These are phyloP conservation scores for Coemansia sp. DNA, from an alignment of 192 early-diverging fungal genomes.

Conservation along the genomic window DNA sequence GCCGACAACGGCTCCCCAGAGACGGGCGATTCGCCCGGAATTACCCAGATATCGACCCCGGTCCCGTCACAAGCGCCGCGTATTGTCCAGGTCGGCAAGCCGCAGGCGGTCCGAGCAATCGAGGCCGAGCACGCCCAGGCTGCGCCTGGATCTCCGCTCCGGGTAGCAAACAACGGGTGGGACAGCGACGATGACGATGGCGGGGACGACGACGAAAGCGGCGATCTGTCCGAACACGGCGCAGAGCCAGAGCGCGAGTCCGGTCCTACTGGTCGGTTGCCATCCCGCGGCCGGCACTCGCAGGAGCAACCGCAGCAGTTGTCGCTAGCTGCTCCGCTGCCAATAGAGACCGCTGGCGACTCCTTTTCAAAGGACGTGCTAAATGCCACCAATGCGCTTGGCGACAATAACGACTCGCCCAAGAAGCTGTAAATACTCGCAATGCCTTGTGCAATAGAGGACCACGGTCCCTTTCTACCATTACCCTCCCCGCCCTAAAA, in stretches of 20 bases:
- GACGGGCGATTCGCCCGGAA: conserved; percentile 6
- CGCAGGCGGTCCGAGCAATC: conserved; percentile 10
- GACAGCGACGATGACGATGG: conserved; percentile 14
- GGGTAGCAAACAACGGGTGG: conserved; percentile 21
- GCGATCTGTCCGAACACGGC: background rate
- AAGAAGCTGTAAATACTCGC: background rate
- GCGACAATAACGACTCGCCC: no score
- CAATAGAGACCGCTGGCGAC: conserved; percentile 6
- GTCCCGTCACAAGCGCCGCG: conserved; percentile 25
- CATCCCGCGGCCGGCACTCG: background rate
- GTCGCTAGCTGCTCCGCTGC: background rate
- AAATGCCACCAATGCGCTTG: background rate
- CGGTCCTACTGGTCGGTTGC: background rate
- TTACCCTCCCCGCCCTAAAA: no score
- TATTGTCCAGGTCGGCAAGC: conserved; percentile 26
- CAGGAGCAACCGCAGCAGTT: background rate
- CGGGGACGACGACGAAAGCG: background rate
- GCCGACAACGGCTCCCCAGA: conserved; percentile 12
- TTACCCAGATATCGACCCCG: conserved; percentile 10
- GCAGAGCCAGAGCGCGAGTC: background rate
- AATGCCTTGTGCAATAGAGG: no score
- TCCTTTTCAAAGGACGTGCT: conserved; percentile 15
- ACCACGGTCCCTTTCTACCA: no score
- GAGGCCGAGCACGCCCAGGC: background rate
- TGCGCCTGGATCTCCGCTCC: conserved; percentile 17